These are phyloP conservation scores for Annulohypoxylon stygium DNA, from an alignment of 495 filamentous ascomycete genomes.

Conservation along the genomic window DNA sequence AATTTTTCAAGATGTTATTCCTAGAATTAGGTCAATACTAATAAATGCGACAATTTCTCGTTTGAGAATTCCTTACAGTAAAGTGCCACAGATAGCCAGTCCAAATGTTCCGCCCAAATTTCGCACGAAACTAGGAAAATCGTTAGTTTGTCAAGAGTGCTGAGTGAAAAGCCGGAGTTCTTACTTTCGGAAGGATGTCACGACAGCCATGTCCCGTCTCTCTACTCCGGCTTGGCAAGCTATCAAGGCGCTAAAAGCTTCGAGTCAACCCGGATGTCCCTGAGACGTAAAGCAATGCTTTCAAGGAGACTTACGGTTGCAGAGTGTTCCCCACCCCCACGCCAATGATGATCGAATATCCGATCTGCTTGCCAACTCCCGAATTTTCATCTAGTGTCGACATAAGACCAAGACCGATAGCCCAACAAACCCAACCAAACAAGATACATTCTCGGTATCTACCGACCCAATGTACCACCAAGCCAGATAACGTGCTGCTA, in stretches of 20 bases:
- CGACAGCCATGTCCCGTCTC: slow-evolving; percentile 67
- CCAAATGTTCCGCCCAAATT: slow-evolving; percentile 68
- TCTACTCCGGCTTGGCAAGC: slow-evolving; percentile 67
- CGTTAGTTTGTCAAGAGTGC: background rate
- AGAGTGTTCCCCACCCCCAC: slow-evolving; percentile 67
- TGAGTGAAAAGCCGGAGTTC: slow-evolving; percentile 14
- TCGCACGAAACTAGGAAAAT: slow-evolving; percentile 60
- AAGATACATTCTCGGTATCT: slow-evolving; percentile 67
- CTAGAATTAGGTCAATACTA: slow-evolving; percentile 43
- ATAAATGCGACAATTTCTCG: background rate
- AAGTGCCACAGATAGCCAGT: slow-evolving; percentile 65
- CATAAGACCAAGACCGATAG: slow-evolving; percentile 65
- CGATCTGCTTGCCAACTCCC: slow-evolving; percentile 66
- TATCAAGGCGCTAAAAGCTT: slow-evolving; percentile 56
- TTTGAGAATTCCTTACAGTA: slow-evolving; percentile 54
- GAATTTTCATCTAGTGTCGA: slow-evolving; percentile 65
- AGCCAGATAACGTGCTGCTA: slow-evolving; percentile 65
- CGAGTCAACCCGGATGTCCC: slow-evolving; percentile 19
- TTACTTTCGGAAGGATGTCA: slow-evolving; percentile 67
- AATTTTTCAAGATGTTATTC: slow-evolving; percentile 60
- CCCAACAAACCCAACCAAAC: slow-evolving; percentile 66
- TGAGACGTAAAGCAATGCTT: slow-evolving; percentile 9
- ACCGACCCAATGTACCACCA: slow-evolving; percentile 66
- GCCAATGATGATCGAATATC: slow-evolving; percentile 65
- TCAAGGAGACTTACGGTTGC: slow-evolving; percentile 57